phyloP scores from a whole-genome alignment of 805 yeast genomes.

The Schwanniomyces occidentalis region DNA sequence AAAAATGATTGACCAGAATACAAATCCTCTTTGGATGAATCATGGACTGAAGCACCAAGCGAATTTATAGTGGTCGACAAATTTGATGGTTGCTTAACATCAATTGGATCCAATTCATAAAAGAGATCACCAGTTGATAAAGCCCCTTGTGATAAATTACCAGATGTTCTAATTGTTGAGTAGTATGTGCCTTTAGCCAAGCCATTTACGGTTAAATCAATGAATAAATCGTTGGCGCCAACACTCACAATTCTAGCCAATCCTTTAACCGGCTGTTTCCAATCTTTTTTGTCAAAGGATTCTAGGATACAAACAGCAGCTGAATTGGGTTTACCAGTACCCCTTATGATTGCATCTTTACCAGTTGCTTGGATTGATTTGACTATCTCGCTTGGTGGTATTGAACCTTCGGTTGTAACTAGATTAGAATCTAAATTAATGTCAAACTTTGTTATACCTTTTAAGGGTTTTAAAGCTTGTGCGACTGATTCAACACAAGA shows the following conservation, averaged over 20 bases:
- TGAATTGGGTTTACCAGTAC: slow-evolving; percentile 81
- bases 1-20: slow-evolving; percentile 40
- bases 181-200: slow-evolving; percentile 63
- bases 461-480: slow-evolving; percentile 49
- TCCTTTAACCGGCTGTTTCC: slow-evolving; percentile 70
- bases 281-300: slow-evolving; percentile 53
- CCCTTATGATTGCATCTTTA: slow-evolving; percentile 87
- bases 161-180: slow-evolving; percentile 67
- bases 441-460: slow-evolving; percentile 52
- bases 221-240: slow-evolving; percentile 50
- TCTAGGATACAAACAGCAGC: slow-evolving; percentile 93
- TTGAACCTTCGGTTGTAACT: slow-evolving; percentile 66
- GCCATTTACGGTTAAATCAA: slow-evolving; percentile 81
- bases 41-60: slow-evolving; percentile 30
- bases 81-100: slow-evolving; percentile 25
- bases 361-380: slow-evolving; percentile 71
- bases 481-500: slow-evolving; percentile 65
- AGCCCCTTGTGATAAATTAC: slow-evolving; percentile 77
- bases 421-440: slow-evolving; percentile 60
- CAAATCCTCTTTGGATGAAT: slow-evolving; percentile 11
- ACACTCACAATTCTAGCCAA: slow-evolving; percentile 81
- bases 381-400: slow-evolving; percentile 77
- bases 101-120: slow-evolving; percentile 45
- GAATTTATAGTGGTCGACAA: slow-evolving; percentile 30
- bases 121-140: slow-evolving; percentile 58